Conservation (phyloP, 163 green algal species). For the Chlorella variabilis region DNA sequence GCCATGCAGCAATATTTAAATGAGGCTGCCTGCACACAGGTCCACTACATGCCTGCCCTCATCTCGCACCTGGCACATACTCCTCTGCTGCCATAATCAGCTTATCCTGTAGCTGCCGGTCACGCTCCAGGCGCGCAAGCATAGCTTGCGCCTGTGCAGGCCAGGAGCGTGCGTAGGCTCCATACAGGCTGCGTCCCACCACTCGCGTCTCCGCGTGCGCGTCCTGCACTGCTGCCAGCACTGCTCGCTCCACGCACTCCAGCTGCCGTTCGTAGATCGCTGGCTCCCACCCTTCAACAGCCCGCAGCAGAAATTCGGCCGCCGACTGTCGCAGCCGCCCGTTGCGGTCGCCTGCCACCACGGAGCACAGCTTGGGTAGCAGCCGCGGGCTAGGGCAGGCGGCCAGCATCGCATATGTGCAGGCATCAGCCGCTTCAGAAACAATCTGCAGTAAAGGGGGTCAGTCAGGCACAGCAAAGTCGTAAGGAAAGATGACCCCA, state of each 20-base stretch:
- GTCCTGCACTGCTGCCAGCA: slow-evolving; percentile 59
- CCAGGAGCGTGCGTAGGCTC: slow-evolving; percentile 50
- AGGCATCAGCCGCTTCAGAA: slow-evolving; percentile 69
- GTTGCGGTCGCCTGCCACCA: slow-evolving; percentile 64
- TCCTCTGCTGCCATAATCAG: slow-evolving; percentile 43
- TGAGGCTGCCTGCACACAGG: too few species aligned
- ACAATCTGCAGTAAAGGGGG: slow-evolving; percentile 63
- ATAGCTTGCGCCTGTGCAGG: slow-evolving; percentile 54
- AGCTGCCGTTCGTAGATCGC: slow-evolving; percentile 46
- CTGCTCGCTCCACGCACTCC: slow-evolving; percentile 63
- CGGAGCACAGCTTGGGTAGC: slow-evolving; percentile 58
- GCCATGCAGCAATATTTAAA: too few species aligned
- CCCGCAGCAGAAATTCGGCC: slow-evolving; percentile 58
- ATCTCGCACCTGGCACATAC: slow-evolving; percentile 40
- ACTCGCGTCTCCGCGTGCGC: slow-evolving; percentile 57
- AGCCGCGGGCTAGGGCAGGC: slow-evolving; percentile 65
- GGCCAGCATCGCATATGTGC: slow-evolving; percentile 54
- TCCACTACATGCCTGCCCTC: too few species aligned
- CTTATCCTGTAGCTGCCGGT: slow-evolving; percentile 68
- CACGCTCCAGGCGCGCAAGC: slow-evolving; percentile 50
- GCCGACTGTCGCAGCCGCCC: slow-evolving; percentile 67
- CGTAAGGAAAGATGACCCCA: too few species aligned
- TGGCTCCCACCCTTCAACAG: slow-evolving; percentile 69
- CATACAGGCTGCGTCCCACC: slow-evolving; percentile 57
- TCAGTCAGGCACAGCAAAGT: too few species aligned